Evolutionary conservation across 331 rosid genomes (phyloP).

Genomic region (Prunus yedoensis): DNA sequence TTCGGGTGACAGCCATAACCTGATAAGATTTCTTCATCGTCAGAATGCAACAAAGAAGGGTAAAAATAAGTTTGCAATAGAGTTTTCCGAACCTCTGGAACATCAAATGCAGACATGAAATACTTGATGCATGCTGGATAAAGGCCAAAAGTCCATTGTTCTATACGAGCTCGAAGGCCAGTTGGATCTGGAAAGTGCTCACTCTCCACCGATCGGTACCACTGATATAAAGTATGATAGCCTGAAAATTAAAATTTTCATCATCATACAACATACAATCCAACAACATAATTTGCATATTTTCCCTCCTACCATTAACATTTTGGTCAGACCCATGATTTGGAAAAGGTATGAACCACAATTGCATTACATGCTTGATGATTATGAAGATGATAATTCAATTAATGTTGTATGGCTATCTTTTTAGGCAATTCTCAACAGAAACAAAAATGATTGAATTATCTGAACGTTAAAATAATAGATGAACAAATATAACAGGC

Average conservation of each 20-base stretch:
- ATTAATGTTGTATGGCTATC: no score
- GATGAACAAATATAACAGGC: not conserved
- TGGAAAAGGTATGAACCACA: no score
- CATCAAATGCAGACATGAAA: conserved; percentile 96
- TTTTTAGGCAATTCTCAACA: no score
- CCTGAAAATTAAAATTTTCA: conserved; percentile 47
- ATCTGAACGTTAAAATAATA: no score
- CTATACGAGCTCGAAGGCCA: conserved; percentile 91
- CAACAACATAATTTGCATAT: conserved; percentile 1
- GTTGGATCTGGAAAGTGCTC: conserved; percentile 98
- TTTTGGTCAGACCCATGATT: no score
- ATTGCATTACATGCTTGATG: no score
- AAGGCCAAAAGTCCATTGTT: conserved; percentile 95
- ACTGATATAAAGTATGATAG: conserved; percentile 86
- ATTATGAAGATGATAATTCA: not conserved
- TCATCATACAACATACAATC: conserved; percentile 6
- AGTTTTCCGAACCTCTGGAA: conserved; percentile 77
- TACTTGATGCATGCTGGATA: conserved; percentile 98
- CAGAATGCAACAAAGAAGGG: conserved; percentile 3
- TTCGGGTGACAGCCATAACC: conserved; percentile 97
- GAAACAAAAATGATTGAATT: no score
- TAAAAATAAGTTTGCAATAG: conserved; percentile 6
- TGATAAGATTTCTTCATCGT: conserved; percentile 35
- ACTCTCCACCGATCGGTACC: conserved; percentile 83
- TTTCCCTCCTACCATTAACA: no score